phyloP scores from a whole-genome alignment of 352 stramenopile genomes.

The Globisporangium cylindrosporum region DNA sequence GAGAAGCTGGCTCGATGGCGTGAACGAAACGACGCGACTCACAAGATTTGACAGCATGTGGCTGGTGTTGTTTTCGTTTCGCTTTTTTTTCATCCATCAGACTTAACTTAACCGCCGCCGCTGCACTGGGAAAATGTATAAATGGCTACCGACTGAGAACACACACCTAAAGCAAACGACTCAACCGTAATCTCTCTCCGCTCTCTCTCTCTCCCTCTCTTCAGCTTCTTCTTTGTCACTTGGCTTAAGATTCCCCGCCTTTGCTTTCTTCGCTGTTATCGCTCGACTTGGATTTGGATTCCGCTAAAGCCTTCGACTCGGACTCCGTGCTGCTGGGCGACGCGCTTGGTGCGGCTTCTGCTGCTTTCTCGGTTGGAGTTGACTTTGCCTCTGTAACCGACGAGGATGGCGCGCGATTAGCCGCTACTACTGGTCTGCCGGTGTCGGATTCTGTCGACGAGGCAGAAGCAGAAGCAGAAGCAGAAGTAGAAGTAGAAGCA shows the following conservation, averaged over 20 bases:
- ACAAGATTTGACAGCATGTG: background rate
- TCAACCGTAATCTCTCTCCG: background rate
- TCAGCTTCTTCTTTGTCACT: background rate
- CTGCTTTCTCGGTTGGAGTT: background rate
- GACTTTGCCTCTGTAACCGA: background rate
- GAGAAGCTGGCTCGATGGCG: background rate
- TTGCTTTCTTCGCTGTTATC: background rate
- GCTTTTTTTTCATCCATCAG: constrained; percentile 11
- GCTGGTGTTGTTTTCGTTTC: background rate
- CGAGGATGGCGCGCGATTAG: background rate
- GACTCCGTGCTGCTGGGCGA: background rate
- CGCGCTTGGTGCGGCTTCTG: background rate
- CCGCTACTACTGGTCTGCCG: background rate
- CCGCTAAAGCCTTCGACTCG: background rate
- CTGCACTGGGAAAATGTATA: background rate
- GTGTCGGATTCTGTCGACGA: constrained; percentile 6
- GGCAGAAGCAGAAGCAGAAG: background rate
- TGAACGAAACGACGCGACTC: constrained; percentile 11
- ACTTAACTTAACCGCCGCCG: constrained; percentile 13
- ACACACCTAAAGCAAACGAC: constrained; percentile 1
- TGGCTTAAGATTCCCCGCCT: background rate
- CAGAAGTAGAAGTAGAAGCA: background rate
- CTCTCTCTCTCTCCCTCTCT: background rate
- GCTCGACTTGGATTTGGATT: background rate
- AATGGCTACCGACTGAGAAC: constrained; percentile 2